A percentile compares a stretch with the other conserved stretches of the same genome.
Evolutionary conservation across 148 eudicot genomes (phyloP).

Genomic region (Rheum nobile): DNA sequence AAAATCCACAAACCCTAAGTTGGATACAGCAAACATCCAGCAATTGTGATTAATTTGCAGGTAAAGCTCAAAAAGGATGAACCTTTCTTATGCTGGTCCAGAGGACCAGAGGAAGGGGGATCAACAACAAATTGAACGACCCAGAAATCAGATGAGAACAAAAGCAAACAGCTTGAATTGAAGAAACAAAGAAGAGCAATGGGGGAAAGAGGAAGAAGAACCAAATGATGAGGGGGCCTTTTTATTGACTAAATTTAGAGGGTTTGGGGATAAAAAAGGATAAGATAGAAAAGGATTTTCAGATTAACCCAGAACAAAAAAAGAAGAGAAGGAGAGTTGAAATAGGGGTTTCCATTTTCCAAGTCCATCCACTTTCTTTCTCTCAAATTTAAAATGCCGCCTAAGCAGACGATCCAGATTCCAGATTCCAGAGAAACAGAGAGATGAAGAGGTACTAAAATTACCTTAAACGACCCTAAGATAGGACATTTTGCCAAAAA

Average conservation of each 20-base stretch:
- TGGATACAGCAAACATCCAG: not conserved
- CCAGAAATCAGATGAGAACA: not conserved
- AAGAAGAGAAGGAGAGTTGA: not conserved
- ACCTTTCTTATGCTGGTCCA: not conserved
- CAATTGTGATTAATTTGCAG: not conserved
- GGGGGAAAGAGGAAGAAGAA: not conserved
- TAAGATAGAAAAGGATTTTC: not conserved
- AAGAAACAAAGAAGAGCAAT: not conserved
- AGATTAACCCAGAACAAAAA: not conserved
- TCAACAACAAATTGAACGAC: not conserved
- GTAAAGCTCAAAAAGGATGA: not conserved
- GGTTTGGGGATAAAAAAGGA: not conserved
- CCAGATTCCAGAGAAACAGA: not conserved
- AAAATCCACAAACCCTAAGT: not conserved
- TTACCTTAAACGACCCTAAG: not conserved
- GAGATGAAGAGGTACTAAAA: not conserved
- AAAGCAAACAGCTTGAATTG: not conserved
- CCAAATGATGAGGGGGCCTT: not conserved
- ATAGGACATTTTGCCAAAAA: not conserved
- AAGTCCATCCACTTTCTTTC: slow-evolving; percentile 1
- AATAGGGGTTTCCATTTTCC: not conserved
- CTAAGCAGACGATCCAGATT: not conserved
- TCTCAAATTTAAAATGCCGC: not conserved
- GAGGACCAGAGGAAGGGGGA: not conserved
- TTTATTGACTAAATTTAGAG: not conserved